Percentiles rank a stretch among this genome's conserved stretches.
These are phyloP conservation scores for Ricinus communis DNA, from an alignment of 345 rosid species.

Conservation along the genomic window DNA sequence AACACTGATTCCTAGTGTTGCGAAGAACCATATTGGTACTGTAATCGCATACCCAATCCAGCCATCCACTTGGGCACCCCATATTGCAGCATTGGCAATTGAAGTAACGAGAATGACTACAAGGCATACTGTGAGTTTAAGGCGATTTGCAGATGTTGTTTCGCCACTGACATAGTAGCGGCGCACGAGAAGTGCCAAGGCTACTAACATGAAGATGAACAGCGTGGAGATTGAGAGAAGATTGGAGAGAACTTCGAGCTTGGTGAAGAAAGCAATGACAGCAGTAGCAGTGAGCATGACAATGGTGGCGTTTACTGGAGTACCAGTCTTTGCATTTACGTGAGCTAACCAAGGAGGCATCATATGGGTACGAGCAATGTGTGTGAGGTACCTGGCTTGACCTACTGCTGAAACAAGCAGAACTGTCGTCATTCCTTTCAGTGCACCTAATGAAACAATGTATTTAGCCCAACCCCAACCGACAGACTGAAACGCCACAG, in stretches of 20 bases:
- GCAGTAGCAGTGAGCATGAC: constrained; percentile 49
- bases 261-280: constrained; percentile 51
- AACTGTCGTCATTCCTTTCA: constrained; percentile 68
- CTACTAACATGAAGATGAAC: constrained; percentile 80
- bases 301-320: constrained; percentile 55
- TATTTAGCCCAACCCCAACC: constrained; percentile 67
- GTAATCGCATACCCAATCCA: constrained; percentile 67
- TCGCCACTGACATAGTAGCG: constrained; percentile 63
- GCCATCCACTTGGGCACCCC: constrained; percentile 42
- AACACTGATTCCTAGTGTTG: constrained; percentile 39
- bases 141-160: constrained; percentile 41
- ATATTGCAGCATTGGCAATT: constrained; percentile 42
- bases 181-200: constrained; percentile 67
- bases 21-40: constrained; percentile 57
- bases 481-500: constrained; percentile 49
- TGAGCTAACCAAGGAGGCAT: constrained; percentile 55
- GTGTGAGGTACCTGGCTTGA: constrained; percentile 68
- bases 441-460: constrained; percentile 61
- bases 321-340: constrained; percentile 49
- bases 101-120: constrained; percentile 50
- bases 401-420: constrained; percentile 50
- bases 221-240: constrained; percentile 65
- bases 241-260: constrained; percentile 50
- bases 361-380: constrained; percentile 67
- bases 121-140: constrained; percentile 47